Percentiles rank a stretch among this genome's conserved stretches.
Conservation (phyloP, 257 asterid species). For the Solanum rostratum region DNA sequence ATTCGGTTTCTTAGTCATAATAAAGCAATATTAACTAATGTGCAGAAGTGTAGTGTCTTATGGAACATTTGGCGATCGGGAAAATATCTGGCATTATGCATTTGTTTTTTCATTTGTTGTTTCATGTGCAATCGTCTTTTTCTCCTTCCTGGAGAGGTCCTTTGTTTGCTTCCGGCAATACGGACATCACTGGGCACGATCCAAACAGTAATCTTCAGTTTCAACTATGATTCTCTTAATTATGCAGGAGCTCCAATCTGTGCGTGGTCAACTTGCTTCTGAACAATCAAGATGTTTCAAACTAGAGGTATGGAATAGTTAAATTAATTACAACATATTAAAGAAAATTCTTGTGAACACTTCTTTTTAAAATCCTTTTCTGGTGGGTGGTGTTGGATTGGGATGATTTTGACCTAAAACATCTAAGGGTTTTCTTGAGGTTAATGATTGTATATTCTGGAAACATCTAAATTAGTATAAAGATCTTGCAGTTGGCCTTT, state of each 20-base stretch:
- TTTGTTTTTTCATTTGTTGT: neutral
- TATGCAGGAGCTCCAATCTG: slow-evolving; percentile 85
- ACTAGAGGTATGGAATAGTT: slow-evolving; percentile 58
- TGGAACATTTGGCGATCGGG: neutral
- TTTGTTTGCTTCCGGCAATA: neutral
- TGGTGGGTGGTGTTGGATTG: neutral
- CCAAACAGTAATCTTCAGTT: neutral
- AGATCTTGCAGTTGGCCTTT: neutral
- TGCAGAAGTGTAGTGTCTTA: neutral
- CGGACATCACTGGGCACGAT: neutral
- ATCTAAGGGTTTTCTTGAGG: neutral
- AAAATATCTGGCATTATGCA: neutral
- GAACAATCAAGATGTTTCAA: slow-evolving; percentile 98
- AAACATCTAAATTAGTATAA: neutral
- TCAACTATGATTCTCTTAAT: neutral
- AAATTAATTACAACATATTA: neutral
- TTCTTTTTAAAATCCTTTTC: neutral
- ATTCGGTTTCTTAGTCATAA: neutral
- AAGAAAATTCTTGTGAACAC: neutral
- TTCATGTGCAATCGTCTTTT: neutral
- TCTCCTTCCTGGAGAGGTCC: neutral
- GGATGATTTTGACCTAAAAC: neutral
- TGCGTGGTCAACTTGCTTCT: slow-evolving; percentile 85
- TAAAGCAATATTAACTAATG: neutral
- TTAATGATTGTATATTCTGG: neutral